Percentiles rank a stretch among this genome's conserved stretches.
phyloP scores from a whole-genome alignment of 768 basidiomycete genomes.

The Amanita pseudoporphyria region DNA sequence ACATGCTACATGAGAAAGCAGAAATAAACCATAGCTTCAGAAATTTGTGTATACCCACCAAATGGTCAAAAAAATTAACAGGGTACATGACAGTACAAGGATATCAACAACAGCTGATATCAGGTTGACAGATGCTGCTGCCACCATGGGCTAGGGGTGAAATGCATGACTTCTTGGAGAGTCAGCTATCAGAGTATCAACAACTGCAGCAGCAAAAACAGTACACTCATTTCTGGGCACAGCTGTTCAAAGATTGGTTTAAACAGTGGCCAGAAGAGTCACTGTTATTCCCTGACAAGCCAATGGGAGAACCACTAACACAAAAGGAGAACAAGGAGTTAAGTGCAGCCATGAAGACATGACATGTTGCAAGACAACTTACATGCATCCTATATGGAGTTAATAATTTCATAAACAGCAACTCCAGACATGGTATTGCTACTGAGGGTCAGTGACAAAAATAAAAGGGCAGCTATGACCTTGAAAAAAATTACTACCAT shows the following conservation, averaged over 20 bases:
- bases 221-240: too few species aligned
- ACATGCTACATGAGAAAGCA: too few species aligned
- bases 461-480: too few species aligned
- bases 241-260: background rate
- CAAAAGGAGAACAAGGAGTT: background rate
- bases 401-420: background rate
- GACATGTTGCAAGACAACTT: background rate
- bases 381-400: background rate
- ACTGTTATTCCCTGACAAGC: background rate
- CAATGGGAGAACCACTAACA: background rate
- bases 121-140: too few species aligned
- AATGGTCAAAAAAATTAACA: too few species aligned
- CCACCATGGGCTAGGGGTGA: background rate
- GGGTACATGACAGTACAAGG: too few species aligned
- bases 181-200: background rate
- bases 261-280: background rate
- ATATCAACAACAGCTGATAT: too few species aligned
- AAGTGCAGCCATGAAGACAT: background rate
- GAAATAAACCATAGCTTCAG: too few species aligned
- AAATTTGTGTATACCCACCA: too few species aligned
- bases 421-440: too few species aligned
- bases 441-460: background rate
- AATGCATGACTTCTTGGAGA: background rate
- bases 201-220: background rate
- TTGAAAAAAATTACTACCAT: background rate